Evolutionary conservation across 2,329 filamentous ascomycete species (phyloP).

Genomic region (Aspergillus persii): DNA sequence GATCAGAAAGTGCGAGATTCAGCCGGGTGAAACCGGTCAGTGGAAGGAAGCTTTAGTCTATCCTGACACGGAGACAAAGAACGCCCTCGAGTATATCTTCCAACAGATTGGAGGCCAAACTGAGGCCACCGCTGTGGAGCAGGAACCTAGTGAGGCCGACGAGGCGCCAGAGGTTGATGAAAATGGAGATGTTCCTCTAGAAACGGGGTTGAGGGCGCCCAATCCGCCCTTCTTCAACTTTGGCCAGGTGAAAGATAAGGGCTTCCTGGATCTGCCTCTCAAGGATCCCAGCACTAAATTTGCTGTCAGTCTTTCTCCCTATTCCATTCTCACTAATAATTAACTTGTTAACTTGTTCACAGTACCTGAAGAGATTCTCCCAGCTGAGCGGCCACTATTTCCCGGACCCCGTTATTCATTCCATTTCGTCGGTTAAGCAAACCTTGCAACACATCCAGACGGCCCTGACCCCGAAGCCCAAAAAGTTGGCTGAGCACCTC

Average conservation of each 20-base stretch:
- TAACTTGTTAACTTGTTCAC: constrained; percentile 6
- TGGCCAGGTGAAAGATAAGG: constrained; percentile 36
- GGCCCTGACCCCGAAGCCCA: constrained; percentile 39
- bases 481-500: constrained; percentile 63
- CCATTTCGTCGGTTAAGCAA: constrained; percentile 53
- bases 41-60: constrained; percentile 32
- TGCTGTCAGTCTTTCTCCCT: constrained; percentile 56
- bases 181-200: constrained; percentile 20
- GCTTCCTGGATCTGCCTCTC: constrained; percentile 61
- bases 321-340: constrained; percentile 47
- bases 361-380: constrained; percentile 79
- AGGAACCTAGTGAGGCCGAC: constrained; percentile 8
- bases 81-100: constrained; percentile 36
- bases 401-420: constrained; percentile 65
- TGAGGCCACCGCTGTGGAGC: constrained; percentile 8
- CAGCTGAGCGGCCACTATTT: constrained; percentile 77
- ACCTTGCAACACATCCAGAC: constrained; percentile 53
- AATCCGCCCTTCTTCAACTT: constrained; percentile 22
- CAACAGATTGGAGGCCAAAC: constrained; percentile 30
- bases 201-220: constrained; percentile 23
- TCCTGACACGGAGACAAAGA: constrained; percentile 29
- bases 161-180: constrained; percentile 15
- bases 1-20: constrained; percentile 32
- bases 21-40: constrained; percentile 18
- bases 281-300: constrained; percentile 65